Evolutionary conservation across 768 basidiomycete genomes (phyloP), one percentile per base, ranked within the genome.

Genomic region (Naganishia vaughanmartiniae): DNA sequence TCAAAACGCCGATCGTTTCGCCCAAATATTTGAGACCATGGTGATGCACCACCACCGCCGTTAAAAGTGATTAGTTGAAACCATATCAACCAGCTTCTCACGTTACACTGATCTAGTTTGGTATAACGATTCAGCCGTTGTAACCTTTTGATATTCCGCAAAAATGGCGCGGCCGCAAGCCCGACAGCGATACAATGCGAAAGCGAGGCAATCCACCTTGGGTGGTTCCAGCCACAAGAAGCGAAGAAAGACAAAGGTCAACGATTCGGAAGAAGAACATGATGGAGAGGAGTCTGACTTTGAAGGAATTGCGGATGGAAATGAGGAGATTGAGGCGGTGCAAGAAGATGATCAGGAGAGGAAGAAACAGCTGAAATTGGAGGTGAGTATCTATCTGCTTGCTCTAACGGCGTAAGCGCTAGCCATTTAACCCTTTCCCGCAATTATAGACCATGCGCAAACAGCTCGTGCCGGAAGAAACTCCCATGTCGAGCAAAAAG

Each of bases 401-500:
- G 24, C 55, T 11, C 15, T 7, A 57, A 17, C 31, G 33, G 36
- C 24, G 31, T 42, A 2, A 19, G 2, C n/a, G 28, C 28, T 34
- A n/a, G 26, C 26, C 54, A 34, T 42, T 42, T 71, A 72, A 28
- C 48, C 30, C 1, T n/a, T 19, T 53, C 48, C 17, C 2, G 1
- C 6, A 51, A 51, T 21, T 1, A 3, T n/a, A 65, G 36, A 36
- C 54, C 21, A 65, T 70, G 69, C 46, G 69, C 31, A 30, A 42
- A 11, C 60, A 70, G 51, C 58, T 70, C 24, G 54, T 54, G 12
- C 46, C 53, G 34, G 57, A 65, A 11, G 86, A 89, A 54, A 87
- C 86, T 4, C 90, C 89, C 77, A 88, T 91, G 84, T 89, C 86
- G 54, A 86, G 83, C 69, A 93, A 93, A 83, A 94, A 92, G 83